These are phyloP conservation scores for Trametes polyzona DNA, from an alignment of 1,284 basidiomycete species.

Conservation along the genomic window DNA sequence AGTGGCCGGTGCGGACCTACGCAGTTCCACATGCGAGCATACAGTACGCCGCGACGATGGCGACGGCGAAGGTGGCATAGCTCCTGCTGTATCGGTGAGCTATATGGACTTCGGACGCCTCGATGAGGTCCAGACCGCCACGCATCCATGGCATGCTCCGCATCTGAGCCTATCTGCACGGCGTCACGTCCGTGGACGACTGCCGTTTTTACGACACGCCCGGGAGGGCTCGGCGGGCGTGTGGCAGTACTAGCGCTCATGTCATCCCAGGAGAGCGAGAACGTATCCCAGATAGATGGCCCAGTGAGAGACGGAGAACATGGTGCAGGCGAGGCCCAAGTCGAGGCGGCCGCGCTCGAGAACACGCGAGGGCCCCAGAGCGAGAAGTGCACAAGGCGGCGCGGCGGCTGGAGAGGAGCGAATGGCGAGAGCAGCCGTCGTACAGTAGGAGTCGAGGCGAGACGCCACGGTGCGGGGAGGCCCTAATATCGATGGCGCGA, in stretches of 20 bases:
- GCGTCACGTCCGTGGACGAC: not conserved
- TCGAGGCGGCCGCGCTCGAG: not conserved
- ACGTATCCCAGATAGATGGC: not conserved
- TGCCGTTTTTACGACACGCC: constrained; percentile 5
- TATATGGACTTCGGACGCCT: too few relatives aligned
- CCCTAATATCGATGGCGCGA: constrained; percentile 19
- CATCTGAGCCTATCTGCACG: not conserved
- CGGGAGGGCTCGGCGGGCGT: constrained; percentile 4
- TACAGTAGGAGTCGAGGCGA: not conserved
- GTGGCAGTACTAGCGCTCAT: constrained; percentile 2
- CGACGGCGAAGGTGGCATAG: too few relatives aligned
- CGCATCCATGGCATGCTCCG: too few relatives aligned
- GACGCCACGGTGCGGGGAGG: not conserved
- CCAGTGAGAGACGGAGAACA: not conserved
- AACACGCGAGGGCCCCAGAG: not conserved
- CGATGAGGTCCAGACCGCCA: not conserved
- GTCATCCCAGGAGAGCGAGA: not conserved
- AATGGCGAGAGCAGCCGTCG: too few relatives aligned
- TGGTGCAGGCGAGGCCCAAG: not conserved
- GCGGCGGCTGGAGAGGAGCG: not conserved
- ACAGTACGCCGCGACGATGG: too few relatives aligned
- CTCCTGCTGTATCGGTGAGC: too few relatives aligned
- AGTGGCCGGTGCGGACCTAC: not conserved
- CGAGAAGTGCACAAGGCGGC: not conserved
- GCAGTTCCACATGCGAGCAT: not conserved